Conservation (phyloP, 1,284 basidiomycete genomes). For the Trichosporon faecale region DNA sequence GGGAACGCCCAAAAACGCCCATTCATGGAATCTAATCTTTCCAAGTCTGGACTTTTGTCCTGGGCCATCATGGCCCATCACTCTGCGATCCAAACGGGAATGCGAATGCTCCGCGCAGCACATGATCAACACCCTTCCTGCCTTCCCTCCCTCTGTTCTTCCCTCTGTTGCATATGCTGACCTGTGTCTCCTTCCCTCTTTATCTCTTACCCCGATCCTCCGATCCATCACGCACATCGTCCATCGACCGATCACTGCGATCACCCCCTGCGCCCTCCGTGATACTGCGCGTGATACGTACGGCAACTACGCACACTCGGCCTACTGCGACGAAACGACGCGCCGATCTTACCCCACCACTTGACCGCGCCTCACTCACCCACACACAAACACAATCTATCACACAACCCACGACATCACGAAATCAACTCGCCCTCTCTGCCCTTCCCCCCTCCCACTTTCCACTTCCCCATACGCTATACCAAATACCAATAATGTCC, state of each 20-base stretch:
- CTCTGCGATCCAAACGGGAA: not conserved
- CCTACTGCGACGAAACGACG: not conserved
- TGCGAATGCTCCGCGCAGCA: not conserved
- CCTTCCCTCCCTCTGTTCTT: not conserved
- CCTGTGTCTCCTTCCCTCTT: not conserved
- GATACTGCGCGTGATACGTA: too few species aligned
- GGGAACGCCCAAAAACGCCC: not conserved
- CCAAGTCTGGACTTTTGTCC: not conserved
- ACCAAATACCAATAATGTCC: not conserved
- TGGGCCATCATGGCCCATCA: not conserved
- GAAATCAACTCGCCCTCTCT: not conserved
- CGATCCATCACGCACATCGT: not conserved
- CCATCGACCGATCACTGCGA: not conserved
- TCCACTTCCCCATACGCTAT: too few species aligned
- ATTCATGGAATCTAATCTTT: constrained; percentile 1
- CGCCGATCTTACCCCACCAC: not conserved
- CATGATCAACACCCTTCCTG: not conserved
- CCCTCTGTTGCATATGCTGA: not conserved
- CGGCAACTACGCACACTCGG: not conserved
- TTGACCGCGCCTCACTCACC: not conserved
- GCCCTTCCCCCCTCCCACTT: too few species aligned
- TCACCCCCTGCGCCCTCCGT: not conserved
- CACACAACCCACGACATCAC: not conserved
- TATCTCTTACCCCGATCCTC: not conserved
- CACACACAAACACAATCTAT: not conserved